Evolutionary conservation across 2,329 filamentous ascomycete genomes (phyloP).

Genomic region (Onygenales sp.): DNA sequence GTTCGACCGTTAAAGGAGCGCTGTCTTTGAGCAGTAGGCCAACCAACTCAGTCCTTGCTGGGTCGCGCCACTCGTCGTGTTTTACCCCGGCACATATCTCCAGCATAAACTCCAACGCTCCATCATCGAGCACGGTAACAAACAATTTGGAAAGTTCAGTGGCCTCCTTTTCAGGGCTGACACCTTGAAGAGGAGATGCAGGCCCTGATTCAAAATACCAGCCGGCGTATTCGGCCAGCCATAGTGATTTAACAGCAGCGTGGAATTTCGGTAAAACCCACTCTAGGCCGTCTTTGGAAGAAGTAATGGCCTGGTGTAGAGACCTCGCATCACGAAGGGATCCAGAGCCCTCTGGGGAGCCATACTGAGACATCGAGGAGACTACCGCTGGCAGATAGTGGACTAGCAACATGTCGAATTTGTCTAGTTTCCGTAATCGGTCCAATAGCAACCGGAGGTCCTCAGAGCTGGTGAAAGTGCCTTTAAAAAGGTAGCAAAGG

Average conservation of each 20-base stretch:
- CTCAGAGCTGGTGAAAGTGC: constrained; percentile 56
- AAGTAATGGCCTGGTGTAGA: constrained; percentile 59
- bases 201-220: constrained; percentile 70
- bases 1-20: constrained; percentile 57
- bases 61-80: constrained; percentile 76
- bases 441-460: constrained; percentile 68
- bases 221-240: constrained; percentile 88
- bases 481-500: constrained; percentile 67
- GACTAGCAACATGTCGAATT: constrained; percentile 64
- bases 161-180: constrained; percentile 59
- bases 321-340: constrained; percentile 60
- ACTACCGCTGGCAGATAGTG: constrained; percentile 77
- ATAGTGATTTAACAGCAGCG: constrained; percentile 70
- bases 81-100: constrained; percentile 74
- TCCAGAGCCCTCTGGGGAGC: constrained; percentile 62
- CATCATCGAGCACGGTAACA: constrained; percentile 69
- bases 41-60: constrained; percentile 72
- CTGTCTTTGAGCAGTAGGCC: constrained; percentile 76
- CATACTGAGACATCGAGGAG: constrained; percentile 66
- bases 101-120: constrained; percentile 84
- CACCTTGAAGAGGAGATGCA: constrained; percentile 48
- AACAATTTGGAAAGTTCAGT: constrained; percentile 64
- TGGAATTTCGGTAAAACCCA: constrained; percentile 71
- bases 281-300: constrained; percentile 54
- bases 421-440: constrained; percentile 60